Base-by-base conservation (phyloP, 2,329 filamentous ascomycete species). In the Venturia nashicola region DNA sequence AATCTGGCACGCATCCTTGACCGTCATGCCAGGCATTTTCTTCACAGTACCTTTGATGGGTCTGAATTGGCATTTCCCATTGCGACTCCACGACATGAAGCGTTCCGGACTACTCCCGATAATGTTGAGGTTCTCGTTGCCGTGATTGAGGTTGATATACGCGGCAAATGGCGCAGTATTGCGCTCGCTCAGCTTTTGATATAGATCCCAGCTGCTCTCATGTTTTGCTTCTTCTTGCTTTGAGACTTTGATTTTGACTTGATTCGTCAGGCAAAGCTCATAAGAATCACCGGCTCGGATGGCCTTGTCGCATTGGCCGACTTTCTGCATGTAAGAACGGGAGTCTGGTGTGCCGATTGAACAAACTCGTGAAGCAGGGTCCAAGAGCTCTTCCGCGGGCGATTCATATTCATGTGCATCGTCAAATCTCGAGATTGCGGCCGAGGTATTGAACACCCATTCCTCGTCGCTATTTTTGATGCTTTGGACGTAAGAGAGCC, bases 11-110 rank as follows among this genome's bases (percentile, higher is more conserved):
- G 93, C 92, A 70, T 89, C 82, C 5, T 81, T 82, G n/a, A 88
- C 79, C 0, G 88, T 94, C 44, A 87, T 85, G 1, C 79, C 79
- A 0, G 80, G 77, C 0, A 82, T 83, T 70, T 96, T 96, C 69
- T 86, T 86, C n/a, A 97, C 91, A 0, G 93, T 97, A 59, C 93
- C 93, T 78, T 97, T 97, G 85, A 97, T 97, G 0, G 93, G 93
- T 8, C 92, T 86, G 81, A 97, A 94, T 66, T 88, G 85, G 72
- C 87, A 90, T 51, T 78, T 74, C 0, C 87, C 86, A 0, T 71
- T 68, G 48, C 81, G 77, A 48, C 81, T 79, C 84, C 85, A 89
- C 64, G 83, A 84, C 18, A 97, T 82, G 72, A 96, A 97, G 2
- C 92, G 88, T 76, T 97, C 93, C 0, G 93, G 93, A 4, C 90